A percentile compares a stretch with the other conserved stretches of the same genome.
phyloP scores from a whole-genome alignment of 306 rosid genomes.

The Mucuna pruriens region DNA sequence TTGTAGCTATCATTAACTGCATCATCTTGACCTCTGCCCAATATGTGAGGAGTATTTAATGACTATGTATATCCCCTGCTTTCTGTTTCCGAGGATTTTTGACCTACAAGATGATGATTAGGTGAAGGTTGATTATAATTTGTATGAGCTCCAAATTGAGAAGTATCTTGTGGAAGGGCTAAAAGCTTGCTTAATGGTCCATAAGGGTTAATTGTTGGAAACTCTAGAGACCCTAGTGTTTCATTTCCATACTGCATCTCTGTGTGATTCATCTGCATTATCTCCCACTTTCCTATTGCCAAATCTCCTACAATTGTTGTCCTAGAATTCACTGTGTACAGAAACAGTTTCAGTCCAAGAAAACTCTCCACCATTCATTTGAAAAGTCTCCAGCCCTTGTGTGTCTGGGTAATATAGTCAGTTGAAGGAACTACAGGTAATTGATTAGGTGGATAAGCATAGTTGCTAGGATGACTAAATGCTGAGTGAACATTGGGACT shows the following conservation, averaged over 20 bases:
- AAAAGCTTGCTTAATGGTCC: constrained; percentile 47
- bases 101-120: constrained; percentile 43
- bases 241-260: constrained; percentile 45
- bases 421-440: constrained; percentile 48
- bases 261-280: constrained; percentile 37
- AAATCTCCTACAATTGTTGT: constrained; percentile 40
- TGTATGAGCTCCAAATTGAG: constrained; percentile 39
- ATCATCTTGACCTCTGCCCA: constrained; percentile 39
- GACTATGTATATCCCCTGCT: constrained; percentile 41
- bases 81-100: constrained; percentile 44
- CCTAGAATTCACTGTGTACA: constrained; percentile 40
- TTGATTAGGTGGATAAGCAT: constrained; percentile 46
- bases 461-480: constrained; percentile 48
- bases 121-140: constrained; percentile 40
- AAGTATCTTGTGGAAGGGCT: constrained; percentile 39
- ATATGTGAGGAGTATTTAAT: constrained; percentile 37
- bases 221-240: constrained; percentile 43
- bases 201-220: constrained; percentile 44
- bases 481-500: constrained; percentile 47
- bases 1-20: constrained; percentile 36
- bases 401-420: constrained; percentile 47
- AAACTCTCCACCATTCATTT: constrained; percentile 57
- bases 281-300: constrained; percentile 43
- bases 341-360: constrained; percentile 57
- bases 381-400: constrained; percentile 47